Percentiles rank a stretch among this genome's conserved stretches.
Conservation (phyloP, 2,329 filamentous ascomycete species). For the Fusarium equiseti region DNA sequence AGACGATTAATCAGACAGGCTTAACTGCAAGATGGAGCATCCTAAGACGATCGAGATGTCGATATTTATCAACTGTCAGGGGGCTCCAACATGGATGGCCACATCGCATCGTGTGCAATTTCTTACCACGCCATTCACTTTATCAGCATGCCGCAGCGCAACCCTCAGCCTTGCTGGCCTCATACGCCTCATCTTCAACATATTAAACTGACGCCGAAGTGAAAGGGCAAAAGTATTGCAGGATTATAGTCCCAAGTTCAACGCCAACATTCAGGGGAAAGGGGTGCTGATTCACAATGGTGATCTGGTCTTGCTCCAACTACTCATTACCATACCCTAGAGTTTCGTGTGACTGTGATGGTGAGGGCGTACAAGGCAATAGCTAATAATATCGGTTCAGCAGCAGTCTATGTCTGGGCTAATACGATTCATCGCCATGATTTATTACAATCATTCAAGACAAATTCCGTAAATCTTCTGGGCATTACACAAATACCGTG, state of each 20-base stretch:
- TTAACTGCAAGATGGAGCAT: slow-evolving; percentile 35
- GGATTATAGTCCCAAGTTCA: neutral
- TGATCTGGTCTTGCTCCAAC: neutral
- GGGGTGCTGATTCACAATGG: neutral
- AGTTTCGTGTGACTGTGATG: neutral
- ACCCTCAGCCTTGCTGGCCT: slow-evolving; percentile 29
- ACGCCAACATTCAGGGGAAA: neutral
- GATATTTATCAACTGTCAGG: slow-evolving; percentile 9
- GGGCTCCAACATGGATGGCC: slow-evolving; percentile 9
- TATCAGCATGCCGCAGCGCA: slow-evolving; percentile 17
- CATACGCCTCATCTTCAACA: slow-evolving; percentile 15
- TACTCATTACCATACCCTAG: neutral
- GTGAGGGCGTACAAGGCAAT: neutral
- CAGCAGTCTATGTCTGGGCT: neutral
- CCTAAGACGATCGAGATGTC: slow-evolving; percentile 34
- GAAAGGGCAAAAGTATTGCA: neutral
- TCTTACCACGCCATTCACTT: slow-evolving; percentile 30
- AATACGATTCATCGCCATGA: neutral
- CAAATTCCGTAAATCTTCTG: neutral
- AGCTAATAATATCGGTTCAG: neutral
- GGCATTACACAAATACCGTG: neutral
- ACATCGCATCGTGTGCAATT: slow-evolving; percentile 12
- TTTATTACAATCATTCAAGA: neutral
- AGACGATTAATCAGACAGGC: slow-evolving; percentile 35
- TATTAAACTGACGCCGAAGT: slow-evolving; percentile 1